These are phyloP conservation scores for Coemansia sp. DNA, from an alignment of 192 early-diverging fungal species.

Conservation along the genomic window DNA sequence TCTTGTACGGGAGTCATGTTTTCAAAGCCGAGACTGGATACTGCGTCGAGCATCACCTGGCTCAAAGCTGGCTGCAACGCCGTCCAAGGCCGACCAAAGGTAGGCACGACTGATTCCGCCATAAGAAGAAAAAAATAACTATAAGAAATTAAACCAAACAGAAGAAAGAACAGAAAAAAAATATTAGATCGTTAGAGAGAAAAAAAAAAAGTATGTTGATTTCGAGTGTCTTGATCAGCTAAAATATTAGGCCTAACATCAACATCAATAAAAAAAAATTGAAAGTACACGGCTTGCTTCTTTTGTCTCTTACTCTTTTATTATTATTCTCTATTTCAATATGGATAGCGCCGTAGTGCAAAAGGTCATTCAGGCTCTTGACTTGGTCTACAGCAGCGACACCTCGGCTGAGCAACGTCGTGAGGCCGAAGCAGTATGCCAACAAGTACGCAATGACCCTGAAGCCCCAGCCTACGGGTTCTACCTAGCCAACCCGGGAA, in stretches of 20 bases:
- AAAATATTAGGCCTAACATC: neutral
- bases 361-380: slow-evolving; percentile 38
- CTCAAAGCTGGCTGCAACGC: slow-evolving; percentile 66
- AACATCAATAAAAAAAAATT: neutral
- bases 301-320: neutral
- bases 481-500: slow-evolving; percentile 16
- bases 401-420: slow-evolving; percentile 34
- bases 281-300: neutral
- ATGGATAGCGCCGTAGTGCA: slow-evolving; percentile 34
- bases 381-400: slow-evolving; percentile 34
- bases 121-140: neutral
- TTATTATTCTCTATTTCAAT: neutral
- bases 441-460: slow-evolving; percentile 30
- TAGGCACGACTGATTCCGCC: slow-evolving; percentile 34
- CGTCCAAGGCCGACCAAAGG: slow-evolving; percentile 68
- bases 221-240: neutral
- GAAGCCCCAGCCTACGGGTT: slow-evolving; percentile 24
- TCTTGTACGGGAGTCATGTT: slow-evolving; percentile 96
- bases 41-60: slow-evolving; percentile 58
- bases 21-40: slow-evolving; percentile 73
- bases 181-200: neutral
- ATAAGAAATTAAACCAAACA: neutral
- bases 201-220: neutral
- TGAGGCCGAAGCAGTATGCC: slow-evolving; percentile 42
- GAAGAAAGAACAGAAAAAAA: neutral